Evolutionary conservation across 257 asterid species (phyloP), one percentile per base, ranked within the genome.

Genomic region (Ocimum tenuiflorum): DNA sequence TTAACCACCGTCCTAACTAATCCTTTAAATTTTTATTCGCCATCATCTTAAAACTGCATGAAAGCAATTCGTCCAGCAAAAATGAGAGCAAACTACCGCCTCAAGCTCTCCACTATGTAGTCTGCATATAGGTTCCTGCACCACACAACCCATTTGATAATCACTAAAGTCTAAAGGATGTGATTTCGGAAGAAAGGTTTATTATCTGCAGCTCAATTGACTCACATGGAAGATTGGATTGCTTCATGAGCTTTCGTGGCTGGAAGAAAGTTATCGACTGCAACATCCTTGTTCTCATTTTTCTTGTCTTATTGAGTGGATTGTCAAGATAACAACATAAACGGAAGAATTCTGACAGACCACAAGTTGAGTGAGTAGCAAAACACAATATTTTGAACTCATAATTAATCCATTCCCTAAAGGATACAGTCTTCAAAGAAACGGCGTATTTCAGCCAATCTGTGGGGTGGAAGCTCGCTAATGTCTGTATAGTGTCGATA

Each of bases 391-490:
- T n/a, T 62, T 13, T 41, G 70, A 65, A 57, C 31, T 65, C 49
- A 41, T 69, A 20, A 63, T 52, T 69, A 20, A 63, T 52, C 7
- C 10, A 8, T 13, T 35, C 50, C 18, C 23, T 45, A 7, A 73
- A 83, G 95, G 95, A 88, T 91, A 91, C 97, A 92, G 67, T 92
- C 97, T 80, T 89, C 96, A 65, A 92, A 89, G 54, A 87, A 92
- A 15, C 97, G 91, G 17, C 95, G 94, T 67, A 92, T 92, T 73
- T 92, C 97, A 75, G 96, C 91, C 82, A 87, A 76, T 49, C 95
- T 82, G 77, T 92, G 95, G 38, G 96, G 95, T 47, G 99, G 99
- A 72, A 92, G 85, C 79, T 92, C 96, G 39, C 84, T 89, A 53
- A 92, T 87, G 74, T 92, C 97, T 2, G 80, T 78, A 70, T 81